phyloP scores from a whole-genome alignment of 257 asterid species.

The Orobanche coerulescens region DNA sequence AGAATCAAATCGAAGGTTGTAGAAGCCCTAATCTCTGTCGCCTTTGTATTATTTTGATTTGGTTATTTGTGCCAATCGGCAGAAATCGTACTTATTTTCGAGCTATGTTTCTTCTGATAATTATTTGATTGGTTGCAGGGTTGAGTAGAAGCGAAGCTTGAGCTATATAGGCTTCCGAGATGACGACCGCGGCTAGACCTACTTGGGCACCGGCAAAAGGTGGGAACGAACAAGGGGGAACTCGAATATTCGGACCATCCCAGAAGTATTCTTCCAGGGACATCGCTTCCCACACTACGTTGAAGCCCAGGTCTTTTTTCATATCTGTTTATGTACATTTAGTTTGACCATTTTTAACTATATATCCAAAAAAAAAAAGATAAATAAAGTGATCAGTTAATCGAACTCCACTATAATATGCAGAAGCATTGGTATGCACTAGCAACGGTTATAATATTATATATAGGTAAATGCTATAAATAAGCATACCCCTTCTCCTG shows the following conservation, averaged over 20 bases:
- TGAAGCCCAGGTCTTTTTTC: constrained; percentile 65
- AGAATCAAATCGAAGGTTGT: constrained; percentile 3
- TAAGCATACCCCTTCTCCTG: constrained; percentile 24
- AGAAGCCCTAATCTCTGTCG: constrained; percentile 2
- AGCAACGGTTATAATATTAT: neutral
- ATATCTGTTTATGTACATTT: neutral
- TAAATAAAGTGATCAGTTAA: constrained; percentile 1
- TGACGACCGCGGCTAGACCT: constrained; percentile 98
- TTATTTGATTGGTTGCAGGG: neutral
- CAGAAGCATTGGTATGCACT: neutral
- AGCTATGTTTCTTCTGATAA: neutral
- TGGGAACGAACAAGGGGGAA: constrained; percentile 94
- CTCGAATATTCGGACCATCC: constrained; percentile 90
- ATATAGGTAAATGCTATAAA: too few relatives aligned
- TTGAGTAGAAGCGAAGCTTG: constrained; percentile 1
- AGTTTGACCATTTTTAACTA: constrained; percentile 13
- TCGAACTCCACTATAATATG: neutral
- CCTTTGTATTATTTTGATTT: neutral
- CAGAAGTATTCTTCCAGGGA: constrained; percentile 98
- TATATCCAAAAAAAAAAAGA: neutral
- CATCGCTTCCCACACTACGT: constrained; percentile 78
- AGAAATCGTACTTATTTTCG: neutral
- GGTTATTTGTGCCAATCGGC: neutral
- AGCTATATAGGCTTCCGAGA: constrained; percentile 25
- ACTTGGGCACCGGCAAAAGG: constrained; percentile 99